Percentiles rank a stretch among this genome's conserved stretches.
phyloP scores from a whole-genome alignment of 805 yeast species.

The Saturnispora besseyi region DNA sequence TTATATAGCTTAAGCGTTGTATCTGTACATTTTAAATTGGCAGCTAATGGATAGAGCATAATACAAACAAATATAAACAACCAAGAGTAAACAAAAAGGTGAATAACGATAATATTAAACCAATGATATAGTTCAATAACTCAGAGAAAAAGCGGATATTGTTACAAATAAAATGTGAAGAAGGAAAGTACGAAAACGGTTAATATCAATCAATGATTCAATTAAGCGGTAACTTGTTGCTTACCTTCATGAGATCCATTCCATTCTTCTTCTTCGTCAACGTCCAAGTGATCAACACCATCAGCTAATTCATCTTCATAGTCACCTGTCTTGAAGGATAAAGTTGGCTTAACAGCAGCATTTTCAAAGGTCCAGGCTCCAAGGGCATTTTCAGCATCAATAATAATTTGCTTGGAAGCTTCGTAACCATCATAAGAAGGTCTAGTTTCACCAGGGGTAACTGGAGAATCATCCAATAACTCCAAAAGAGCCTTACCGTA shows the following conservation, averaged over 20 bases:
- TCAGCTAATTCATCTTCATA: slow-evolving; percentile 38
- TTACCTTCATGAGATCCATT: slow-evolving; percentile 16
- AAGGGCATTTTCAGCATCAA: slow-evolving; percentile 77
- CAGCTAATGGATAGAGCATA: no score
- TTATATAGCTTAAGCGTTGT: no score
- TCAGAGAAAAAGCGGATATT: not conserved
- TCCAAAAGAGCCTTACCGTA: slow-evolving; percentile 83
- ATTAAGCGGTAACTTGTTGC: slow-evolving; percentile 23
- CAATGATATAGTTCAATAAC: no score
- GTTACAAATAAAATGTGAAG: not conserved
- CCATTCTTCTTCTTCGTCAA: slow-evolving; percentile 42
- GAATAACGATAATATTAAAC: no score
- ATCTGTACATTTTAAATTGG: no score
- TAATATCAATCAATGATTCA: not conserved
- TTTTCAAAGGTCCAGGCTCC: slow-evolving; percentile 78
- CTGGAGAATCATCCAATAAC: slow-evolving; percentile 75
- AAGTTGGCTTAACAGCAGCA: slow-evolving; percentile 76
- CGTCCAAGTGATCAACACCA: slow-evolving; percentile 41
- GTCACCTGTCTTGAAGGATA: slow-evolving; percentile 47
- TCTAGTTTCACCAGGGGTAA: slow-evolving; percentile 89
- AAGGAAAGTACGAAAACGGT: not conserved
- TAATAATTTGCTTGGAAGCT: slow-evolving; percentile 78
- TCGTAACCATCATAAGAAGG: slow-evolving; percentile 84
- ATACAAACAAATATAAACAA: not conserved
- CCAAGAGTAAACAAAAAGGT: not conserved